Evolutionary conservation across 1,284 basidiomycete genomes (phyloP).

Genomic region (Lignosus rhinocerotis): DNA sequence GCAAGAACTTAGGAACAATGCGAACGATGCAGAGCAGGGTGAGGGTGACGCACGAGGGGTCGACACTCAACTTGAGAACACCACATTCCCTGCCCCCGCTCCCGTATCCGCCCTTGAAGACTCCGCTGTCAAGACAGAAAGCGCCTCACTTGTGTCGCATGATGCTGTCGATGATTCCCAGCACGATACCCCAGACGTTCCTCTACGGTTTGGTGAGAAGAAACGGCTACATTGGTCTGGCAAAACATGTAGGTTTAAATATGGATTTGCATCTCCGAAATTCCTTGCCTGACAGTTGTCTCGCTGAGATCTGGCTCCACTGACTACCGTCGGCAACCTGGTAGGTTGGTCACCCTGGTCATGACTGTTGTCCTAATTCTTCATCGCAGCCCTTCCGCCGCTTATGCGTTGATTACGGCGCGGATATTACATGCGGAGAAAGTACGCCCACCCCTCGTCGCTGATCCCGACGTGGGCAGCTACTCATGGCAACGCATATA

Average conservation of each 20-base stretch:
- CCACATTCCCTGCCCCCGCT: background rate
- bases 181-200: constrained; percentile 65
- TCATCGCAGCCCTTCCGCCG: constrained; percentile 83
- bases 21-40: constrained; percentile 36
- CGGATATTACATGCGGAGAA: constrained; percentile 95
- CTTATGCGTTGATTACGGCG: constrained; percentile 84
- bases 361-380: background rate
- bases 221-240: constrained; percentile 84
- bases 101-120: constrained; percentile 18
- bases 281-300: background rate
- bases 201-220: constrained; percentile 80
- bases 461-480: background rate
- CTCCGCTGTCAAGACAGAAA: background rate
- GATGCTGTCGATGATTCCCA: constrained; percentile 31
- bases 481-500: constrained; percentile 30
- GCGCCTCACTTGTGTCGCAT: background rate
- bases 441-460: constrained; percentile 48
- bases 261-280: background rate
- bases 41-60: background rate
- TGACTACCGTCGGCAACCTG: constrained; percentile 95
- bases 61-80: constrained; percentile 18
- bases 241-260: constrained; percentile 72
- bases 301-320: constrained; percentile 79
- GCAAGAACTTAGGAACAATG: constrained; percentile 50
- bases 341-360: constrained; percentile 43